Evolutionary conservation across 1,139 yeast genomes (phyloP).

Genomic region (Lodderomyces jiufengensis): DNA sequence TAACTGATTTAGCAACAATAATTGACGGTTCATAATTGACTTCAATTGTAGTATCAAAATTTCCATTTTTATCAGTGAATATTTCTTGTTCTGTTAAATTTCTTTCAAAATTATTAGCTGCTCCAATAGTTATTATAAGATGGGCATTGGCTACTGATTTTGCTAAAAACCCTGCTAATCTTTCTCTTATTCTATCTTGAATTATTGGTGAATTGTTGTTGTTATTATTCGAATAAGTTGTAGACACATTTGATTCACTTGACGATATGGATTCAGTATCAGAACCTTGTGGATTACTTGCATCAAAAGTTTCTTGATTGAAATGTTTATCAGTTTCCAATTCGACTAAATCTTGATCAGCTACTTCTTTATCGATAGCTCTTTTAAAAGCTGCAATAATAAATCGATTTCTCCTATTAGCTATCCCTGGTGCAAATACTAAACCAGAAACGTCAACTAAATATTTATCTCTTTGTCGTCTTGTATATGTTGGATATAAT

Average conservation of each 20-base stretch:
- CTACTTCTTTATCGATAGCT: constrained; percentile 43
- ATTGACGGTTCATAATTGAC: constrained; percentile 56
- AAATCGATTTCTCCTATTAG: constrained; percentile 63
- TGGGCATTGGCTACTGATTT: constrained; percentile 54
- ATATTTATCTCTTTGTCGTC: constrained; percentile 33
- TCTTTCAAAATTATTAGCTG: constrained; percentile 24
- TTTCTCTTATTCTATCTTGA: constrained; percentile 38
- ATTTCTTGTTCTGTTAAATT: constrained; percentile 23
- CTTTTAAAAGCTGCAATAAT: constrained; percentile 69
- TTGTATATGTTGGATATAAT: constrained; percentile 64
- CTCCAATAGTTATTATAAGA: constrained; percentile 49
- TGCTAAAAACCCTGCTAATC: constrained; percentile 61
- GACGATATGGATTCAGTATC: constrained; percentile 18
- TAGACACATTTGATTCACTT: constrained; percentile 10
- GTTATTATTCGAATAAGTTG: too few species aligned
- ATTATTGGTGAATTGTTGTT: not conserved
- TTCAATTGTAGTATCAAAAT: constrained; percentile 46
- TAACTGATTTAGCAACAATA: constrained; percentile 37
- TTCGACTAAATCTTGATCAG: constrained; percentile 21
- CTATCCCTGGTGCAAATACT: constrained; percentile 67
- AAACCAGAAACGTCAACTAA: constrained; percentile 71
- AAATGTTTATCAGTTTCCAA: constrained; percentile 28
- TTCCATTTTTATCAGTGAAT: constrained; percentile 58
- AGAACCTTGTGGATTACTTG: constrained; percentile 10
- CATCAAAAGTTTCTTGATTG: constrained; percentile 25